phyloP scores from a whole-genome alignment of 2,329 filamentous ascomycete genomes.

The Claviceps sp. region DNA sequence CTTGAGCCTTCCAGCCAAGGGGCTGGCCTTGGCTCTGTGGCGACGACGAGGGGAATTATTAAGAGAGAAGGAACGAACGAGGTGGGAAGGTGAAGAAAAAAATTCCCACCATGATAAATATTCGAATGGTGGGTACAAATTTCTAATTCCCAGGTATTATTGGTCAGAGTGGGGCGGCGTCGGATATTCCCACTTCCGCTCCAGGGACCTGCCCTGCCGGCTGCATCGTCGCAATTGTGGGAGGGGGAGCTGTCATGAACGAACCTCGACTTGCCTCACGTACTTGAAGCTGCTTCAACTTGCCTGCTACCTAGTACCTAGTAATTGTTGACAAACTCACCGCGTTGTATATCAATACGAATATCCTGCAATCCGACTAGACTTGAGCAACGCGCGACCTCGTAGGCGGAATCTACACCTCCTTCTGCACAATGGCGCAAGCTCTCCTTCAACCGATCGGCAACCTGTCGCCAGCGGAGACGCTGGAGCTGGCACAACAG shows the following conservation, averaged over 20 bases:
- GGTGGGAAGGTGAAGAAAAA: not conserved
- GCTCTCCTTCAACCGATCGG: slow-evolving; percentile 44
- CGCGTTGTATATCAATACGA: not conserved
- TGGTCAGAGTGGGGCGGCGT: not conserved
- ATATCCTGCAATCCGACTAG: not conserved
- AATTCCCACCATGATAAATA: not conserved
- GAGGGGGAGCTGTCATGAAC: not conserved
- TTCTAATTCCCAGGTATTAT: not conserved
- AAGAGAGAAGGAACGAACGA: not conserved
- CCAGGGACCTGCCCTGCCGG: not conserved
- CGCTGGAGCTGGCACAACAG: slow-evolving; percentile 45
- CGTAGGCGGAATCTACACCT: not conserved
- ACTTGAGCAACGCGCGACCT: not conserved
- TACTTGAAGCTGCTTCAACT: not conserved
- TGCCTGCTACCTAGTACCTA: not conserved
- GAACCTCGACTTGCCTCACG: not conserved
- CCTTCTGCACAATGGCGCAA: slow-evolving; percentile 27
- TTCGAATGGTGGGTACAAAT: not conserved
- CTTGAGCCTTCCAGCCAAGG: not conserved
- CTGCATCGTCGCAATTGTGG: not conserved
- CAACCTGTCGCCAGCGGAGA: slow-evolving; percentile 41
- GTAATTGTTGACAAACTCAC: not conserved
- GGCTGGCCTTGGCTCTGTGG: not conserved
- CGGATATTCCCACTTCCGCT: slow-evolving; percentile 5
- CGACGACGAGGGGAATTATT: not conserved